Percentiles rank a stretch among this genome's conserved stretches.
phyloP scores from a whole-genome alignment of 2,329 filamentous ascomycete species.

The Penicillium sp. region DNA sequence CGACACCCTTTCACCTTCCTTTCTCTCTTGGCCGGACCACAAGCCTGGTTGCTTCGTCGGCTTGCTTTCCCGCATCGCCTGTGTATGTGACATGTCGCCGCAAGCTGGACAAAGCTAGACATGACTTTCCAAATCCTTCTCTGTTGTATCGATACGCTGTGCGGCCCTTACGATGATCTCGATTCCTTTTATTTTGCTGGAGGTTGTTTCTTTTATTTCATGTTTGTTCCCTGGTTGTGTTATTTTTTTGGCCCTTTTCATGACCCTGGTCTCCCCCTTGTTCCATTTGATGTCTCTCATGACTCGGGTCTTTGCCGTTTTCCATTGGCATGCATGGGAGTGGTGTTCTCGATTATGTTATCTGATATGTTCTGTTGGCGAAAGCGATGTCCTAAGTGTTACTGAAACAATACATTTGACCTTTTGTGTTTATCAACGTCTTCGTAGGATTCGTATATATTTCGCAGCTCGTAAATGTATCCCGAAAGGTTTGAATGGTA shows the following conservation, averaged over 20 bases:
- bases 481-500: constrained; percentile 9
- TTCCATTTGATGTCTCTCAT: constrained; percentile 31
- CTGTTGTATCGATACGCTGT: constrained; percentile 20
- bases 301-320: constrained; percentile 30
- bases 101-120: constrained; percentile 26
- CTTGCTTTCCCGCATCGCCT: constrained; percentile 19
- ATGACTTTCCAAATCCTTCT: constrained; percentile 19
- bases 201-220: constrained; percentile 26
- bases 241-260: constrained; percentile 15
- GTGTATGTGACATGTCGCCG: constrained; percentile 24
- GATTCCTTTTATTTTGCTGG: constrained; percentile 16
- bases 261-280: constrained; percentile 17
- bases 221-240: constrained; percentile 2
- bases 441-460: not conserved
- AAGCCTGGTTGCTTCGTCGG: constrained; percentile 39
- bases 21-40: constrained; percentile 23
- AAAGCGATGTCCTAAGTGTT: constrained; percentile 24
- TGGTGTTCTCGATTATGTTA: constrained; percentile 34
- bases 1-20: constrained; percentile 11
- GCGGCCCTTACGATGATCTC: constrained; percentile 15
- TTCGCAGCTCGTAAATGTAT: not conserved
- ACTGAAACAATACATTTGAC: constrained; percentile 21
- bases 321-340: constrained; percentile 38
- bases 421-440: constrained; percentile 12
- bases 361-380: constrained; percentile 30